Evolutionary conservation across 257 asterid species (phyloP).

Genomic region (Gardenia jasminoides): DNA sequence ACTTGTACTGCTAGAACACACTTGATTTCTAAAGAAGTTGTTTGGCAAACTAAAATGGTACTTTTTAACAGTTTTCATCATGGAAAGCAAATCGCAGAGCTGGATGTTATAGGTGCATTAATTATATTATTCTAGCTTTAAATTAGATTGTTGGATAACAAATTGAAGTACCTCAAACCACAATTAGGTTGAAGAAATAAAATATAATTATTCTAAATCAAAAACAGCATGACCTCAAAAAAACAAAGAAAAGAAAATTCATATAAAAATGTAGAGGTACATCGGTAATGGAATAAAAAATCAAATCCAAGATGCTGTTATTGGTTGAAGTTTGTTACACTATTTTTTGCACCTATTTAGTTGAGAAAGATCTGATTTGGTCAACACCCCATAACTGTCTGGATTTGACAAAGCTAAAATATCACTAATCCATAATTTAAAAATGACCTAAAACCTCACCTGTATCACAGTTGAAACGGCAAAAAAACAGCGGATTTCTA

Average conservation of each 20-base stretch:
- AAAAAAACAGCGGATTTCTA: no score
- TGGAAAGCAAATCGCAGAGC: no score
- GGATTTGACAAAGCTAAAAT: not conserved
- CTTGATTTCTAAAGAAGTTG: no score
- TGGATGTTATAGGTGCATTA: not conserved
- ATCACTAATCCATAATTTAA: not conserved
- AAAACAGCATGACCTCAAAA: not conserved
- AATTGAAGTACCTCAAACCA: not conserved
- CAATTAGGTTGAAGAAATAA: no score
- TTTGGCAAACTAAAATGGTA: no score
- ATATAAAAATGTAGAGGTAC: no score
- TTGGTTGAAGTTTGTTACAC: not conserved
- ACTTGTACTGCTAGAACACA: no score
- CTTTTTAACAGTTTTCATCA: no score
- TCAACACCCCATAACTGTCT: slow-evolving; percentile 7
- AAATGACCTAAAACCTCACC: not conserved
- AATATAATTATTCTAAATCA: no score
- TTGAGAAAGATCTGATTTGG: not conserved
- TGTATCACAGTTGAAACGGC: not conserved
- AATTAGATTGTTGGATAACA: no score
- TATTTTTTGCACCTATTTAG: not conserved
- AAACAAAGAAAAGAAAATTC: no score
- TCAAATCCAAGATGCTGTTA: not conserved
- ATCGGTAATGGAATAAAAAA: not conserved
- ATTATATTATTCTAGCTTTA: no score